phyloP scores from a whole-genome alignment of 805 yeast genomes.

The Peterozyma toletana region DNA sequence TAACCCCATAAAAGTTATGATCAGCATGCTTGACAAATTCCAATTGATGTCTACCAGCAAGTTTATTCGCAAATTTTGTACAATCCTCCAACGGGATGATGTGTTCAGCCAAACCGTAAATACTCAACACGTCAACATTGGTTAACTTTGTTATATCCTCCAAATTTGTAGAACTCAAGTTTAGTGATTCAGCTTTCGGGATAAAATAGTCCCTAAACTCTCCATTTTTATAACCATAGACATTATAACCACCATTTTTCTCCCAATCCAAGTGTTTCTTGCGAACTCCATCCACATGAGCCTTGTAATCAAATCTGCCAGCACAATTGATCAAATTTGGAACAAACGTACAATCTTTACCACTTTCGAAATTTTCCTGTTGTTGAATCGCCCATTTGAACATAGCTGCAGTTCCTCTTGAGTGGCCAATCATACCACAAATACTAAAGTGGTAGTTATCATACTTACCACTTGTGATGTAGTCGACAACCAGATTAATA shows the following conservation, averaged over 20 bases:
- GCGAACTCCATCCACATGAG: slow-evolving; percentile 33
- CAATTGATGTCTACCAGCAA: slow-evolving; percentile 52
- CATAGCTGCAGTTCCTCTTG: slow-evolving; percentile 74
- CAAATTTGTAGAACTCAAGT: slow-evolving; percentile 43
- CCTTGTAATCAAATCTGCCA: slow-evolving; percentile 54
- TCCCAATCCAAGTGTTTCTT: slow-evolving; percentile 29
- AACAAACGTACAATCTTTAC: slow-evolving; percentile 31
- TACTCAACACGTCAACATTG: slow-evolving; percentile 42
- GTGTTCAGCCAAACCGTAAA: slow-evolving; percentile 66
- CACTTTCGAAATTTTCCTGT: slow-evolving; percentile 24
- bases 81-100: slow-evolving; percentile 63
- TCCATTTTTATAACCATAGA: slow-evolving; percentile 45
- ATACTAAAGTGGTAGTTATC: slow-evolving; percentile 37
- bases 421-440: slow-evolving; percentile 64
- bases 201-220: slow-evolving; percentile 32
- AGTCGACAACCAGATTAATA: slow-evolving; percentile 38
- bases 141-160: background rate
- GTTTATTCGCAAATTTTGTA: slow-evolving; percentile 46
- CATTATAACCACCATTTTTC: slow-evolving; percentile 29
- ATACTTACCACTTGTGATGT: slow-evolving; percentile 16
- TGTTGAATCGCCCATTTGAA: slow-evolving; percentile 59
- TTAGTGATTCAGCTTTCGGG: slow-evolving; percentile 41
- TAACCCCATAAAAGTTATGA: slow-evolving; percentile 67
- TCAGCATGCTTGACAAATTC: slow-evolving; percentile 62
- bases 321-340: slow-evolving; percentile 69